Conservation (phyloP, 352 stramenopile genomes). For the Phytophthora aleatoria region DNA sequence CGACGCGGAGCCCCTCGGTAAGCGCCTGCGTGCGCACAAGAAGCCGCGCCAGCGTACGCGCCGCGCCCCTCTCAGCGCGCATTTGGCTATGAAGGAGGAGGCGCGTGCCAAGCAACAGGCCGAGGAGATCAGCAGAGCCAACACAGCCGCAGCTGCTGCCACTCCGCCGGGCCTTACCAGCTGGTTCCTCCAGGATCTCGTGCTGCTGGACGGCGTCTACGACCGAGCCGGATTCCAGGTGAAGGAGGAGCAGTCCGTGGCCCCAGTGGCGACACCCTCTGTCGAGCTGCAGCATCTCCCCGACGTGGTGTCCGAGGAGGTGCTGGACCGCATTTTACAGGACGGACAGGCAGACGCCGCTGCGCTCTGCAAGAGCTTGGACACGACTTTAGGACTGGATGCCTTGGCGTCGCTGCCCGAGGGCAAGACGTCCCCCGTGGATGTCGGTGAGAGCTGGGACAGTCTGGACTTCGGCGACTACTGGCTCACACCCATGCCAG, state of each 20-base stretch:
- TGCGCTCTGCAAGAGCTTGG: conserved; percentile 20
- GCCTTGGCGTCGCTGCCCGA: conserved; percentile 22
- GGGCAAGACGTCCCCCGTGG: conserved; percentile 44
- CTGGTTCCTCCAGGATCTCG: conserved; percentile 38
- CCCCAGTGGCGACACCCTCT: neutral
- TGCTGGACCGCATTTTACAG: conserved; percentile 21
- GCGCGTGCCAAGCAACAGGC: conserved; percentile 24
- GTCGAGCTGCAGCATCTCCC: conserved; percentile 5
- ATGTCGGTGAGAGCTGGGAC: conserved; percentile 43
- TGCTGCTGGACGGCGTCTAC: conserved; percentile 35
- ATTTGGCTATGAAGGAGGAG: conserved; percentile 51
- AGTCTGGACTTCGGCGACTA: conserved; percentile 34
- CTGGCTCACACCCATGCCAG: conserved; percentile 25
- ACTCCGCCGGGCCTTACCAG: conserved; percentile 10
- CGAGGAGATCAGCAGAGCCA: conserved; percentile 10
- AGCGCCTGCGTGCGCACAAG: conserved; percentile 21
- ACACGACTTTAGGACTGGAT: conserved; percentile 23
- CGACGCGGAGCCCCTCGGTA: conserved; percentile 14
- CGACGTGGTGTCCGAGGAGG: conserved; percentile 18
- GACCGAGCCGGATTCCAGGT: conserved; percentile 17
- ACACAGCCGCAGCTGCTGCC: conserved; percentile 3
- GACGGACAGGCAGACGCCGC: conserved; percentile 21
- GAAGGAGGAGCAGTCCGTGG: conserved; percentile 5
- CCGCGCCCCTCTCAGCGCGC: conserved; percentile 38
- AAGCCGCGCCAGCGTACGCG: conserved; percentile 25